These are phyloP conservation scores for Zygosaccharomyces sapae DNA, from an alignment of 1,139 yeast species.

Conservation along the genomic window DNA sequence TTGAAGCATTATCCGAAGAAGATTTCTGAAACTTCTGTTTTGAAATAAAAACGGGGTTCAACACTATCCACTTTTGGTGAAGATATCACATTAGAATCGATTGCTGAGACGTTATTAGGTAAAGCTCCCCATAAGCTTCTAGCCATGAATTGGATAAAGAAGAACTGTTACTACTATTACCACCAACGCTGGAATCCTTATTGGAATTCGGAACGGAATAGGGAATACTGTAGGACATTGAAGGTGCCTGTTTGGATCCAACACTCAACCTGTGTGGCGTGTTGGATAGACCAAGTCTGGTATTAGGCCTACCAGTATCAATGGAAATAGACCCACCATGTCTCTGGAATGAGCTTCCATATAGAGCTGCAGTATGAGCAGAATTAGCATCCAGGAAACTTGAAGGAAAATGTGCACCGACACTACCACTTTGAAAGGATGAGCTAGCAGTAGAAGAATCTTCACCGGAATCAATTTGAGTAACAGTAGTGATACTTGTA, in stretches of 20 bases:
- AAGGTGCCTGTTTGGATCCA: constrained; percentile 23
- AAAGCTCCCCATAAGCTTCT: constrained; percentile 43
- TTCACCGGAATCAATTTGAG: constrained; percentile 28
- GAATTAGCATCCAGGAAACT: constrained; percentile 35
- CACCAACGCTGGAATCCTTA: constrained; percentile 21
- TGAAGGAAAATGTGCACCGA: constrained; percentile 25
- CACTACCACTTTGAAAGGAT: constrained; percentile 11
- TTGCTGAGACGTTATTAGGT: constrained; percentile 49
- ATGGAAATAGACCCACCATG: constrained; percentile 24
- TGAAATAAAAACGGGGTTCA: constrained; percentile 69
- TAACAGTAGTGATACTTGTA: constrained; percentile 30
- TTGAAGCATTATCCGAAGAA: constrained; percentile 29
- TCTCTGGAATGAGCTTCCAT: constrained; percentile 24
- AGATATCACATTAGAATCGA: constrained; percentile 56
- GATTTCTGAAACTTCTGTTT: constrained; percentile 65
- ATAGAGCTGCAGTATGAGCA: constrained; percentile 35
- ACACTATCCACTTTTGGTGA: constrained; percentile 64
- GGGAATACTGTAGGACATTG: constrained; percentile 62
- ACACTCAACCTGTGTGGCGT: constrained; percentile 7
- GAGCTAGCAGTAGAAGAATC: constrained; percentile 17
- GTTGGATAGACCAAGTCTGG: constrained; percentile 15
- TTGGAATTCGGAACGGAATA: constrained; percentile 58
- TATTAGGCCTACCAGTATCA: constrained; percentile 15
- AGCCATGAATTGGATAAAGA: constrained; percentile 34
- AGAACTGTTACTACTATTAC: constrained; percentile 25